phyloP scores from a whole-genome alignment of 1,284 basidiomycete species.

The Cryptococcus sp. region DNA sequence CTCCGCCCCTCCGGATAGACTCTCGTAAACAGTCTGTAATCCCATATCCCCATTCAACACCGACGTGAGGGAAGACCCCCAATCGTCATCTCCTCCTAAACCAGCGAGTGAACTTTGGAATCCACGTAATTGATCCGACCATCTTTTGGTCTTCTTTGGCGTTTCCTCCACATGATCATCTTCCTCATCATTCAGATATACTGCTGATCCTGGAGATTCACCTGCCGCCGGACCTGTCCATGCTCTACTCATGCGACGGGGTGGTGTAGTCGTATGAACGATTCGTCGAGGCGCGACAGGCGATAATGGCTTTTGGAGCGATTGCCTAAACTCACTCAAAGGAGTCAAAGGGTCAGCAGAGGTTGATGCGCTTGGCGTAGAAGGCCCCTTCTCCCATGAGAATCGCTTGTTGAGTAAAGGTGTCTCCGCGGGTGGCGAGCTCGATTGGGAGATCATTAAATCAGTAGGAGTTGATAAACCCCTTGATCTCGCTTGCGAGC shows the following conservation, averaged over 20 bases:
- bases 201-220: background rate
- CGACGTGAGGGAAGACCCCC: conserved; percentile 29
- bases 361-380: background rate
- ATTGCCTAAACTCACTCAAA: background rate
- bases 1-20: background rate
- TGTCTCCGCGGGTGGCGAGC: background rate
- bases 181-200: background rate
- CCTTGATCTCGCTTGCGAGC: no score
- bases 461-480: no score
- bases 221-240: background rate
- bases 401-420: background rate
- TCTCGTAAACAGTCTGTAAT: background rate
- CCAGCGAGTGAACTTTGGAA: conserved; percentile 25
- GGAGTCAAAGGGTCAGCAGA: background rate
- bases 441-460: no score
- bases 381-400: background rate
- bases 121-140: conserved; percentile 34
- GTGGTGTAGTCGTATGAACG: background rate
- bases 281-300: background rate
- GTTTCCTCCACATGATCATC: background rate
- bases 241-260: background rate
- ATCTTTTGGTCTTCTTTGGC: conserved; percentile 10
- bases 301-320: background rate
- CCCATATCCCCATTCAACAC: conserved; percentile 1
- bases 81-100: conserved; percentile 22